phyloP scores from a whole-genome alignment of 73 alveolate species.

The Vitrella brassicaformis region DNA sequence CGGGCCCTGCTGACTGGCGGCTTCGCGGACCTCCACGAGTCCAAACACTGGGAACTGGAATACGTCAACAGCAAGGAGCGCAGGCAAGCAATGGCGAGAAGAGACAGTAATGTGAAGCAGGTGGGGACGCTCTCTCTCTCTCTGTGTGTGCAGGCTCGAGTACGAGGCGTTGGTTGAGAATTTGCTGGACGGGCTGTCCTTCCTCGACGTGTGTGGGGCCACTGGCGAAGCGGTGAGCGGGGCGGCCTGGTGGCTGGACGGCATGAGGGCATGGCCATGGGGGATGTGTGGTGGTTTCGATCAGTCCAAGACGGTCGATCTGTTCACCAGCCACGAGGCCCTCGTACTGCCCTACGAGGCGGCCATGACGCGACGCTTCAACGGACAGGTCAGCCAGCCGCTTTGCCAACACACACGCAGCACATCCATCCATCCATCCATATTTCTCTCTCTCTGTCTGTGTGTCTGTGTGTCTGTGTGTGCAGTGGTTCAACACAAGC shows the following conservation, averaged over 20 bases:
- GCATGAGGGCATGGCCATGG: too few relatives aligned
- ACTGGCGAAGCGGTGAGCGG: background rate
- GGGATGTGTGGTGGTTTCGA: too few relatives aligned
- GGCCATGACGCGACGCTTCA: background rate
- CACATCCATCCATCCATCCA: too few relatives aligned
- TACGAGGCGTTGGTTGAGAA: background rate
- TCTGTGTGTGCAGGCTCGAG: background rate
- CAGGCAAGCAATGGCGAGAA: too few relatives aligned
- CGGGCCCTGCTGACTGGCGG: background rate
- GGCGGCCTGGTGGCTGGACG: too few relatives aligned
- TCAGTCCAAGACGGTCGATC: background rate
- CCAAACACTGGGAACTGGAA: too few relatives aligned
- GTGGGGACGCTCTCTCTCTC: too few relatives aligned
- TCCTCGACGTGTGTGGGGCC: background rate
- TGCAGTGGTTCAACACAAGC: background rate
- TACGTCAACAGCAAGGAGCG: too few relatives aligned
- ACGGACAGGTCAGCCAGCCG: too few relatives aligned
- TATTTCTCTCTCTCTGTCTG: background rate
- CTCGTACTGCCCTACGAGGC: conserved; percentile 21
- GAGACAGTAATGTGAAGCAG: too few relatives aligned
- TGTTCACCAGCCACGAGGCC: conserved; percentile 41
- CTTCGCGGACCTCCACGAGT: too few relatives aligned
- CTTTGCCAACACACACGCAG: too few relatives aligned
- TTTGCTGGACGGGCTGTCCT: background rate
- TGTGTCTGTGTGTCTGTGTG: background rate